Evolutionary conservation across 1,139 yeast species (phyloP).

Genomic region (Sugiyamaella pinicola): DNA sequence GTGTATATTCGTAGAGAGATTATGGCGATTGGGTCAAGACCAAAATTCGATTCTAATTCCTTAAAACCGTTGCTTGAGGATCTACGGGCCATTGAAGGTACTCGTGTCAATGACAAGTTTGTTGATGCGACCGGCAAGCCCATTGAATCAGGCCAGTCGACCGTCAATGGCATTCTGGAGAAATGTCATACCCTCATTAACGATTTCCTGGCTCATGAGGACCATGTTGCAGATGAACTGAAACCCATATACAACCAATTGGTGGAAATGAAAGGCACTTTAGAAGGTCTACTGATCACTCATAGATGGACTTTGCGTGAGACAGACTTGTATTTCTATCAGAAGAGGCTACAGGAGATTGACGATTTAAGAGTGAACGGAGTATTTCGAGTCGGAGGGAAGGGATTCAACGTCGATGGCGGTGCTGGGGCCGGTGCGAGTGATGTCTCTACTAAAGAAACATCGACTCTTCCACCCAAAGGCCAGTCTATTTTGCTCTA

Average conservation of each 20-base stretch:
- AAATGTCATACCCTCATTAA: conserved; percentile 75
- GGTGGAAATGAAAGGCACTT: conserved; percentile 63
- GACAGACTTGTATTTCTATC: conserved; percentile 85
- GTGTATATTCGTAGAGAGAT: conserved; percentile 58
- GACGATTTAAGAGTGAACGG: conserved; percentile 69
- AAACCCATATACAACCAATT: conserved; percentile 57
- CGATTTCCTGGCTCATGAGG: conserved; percentile 66
- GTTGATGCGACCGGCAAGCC: conserved; percentile 40
- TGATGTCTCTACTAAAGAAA: conserved; percentile 1
- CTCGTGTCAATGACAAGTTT: conserved; percentile 51
- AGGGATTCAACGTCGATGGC: conserved; percentile 17
- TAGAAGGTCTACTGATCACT: conserved; percentile 82
- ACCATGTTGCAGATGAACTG: conserved; percentile 52
- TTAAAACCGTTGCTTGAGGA: conserved; percentile 45
- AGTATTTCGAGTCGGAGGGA: conserved; percentile 39
- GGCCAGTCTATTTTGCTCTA: conserved; percentile 75
- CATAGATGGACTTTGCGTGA: conserved; percentile 97
- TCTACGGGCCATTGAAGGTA: conserved; percentile 47
- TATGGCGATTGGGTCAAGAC: conserved; percentile 51
- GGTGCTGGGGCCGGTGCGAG: not conserved
- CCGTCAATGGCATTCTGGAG: conserved; percentile 54
- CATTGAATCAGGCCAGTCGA: conserved; percentile 55
- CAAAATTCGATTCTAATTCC: conserved; percentile 40
- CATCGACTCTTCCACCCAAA: conserved; percentile 23
- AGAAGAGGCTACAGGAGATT: conserved; percentile 67